Evolutionary conservation across 768 basidiomycete species (phyloP), one percentile per base, ranked within the genome.

Genomic region (Phlebiopsis flavidoalba): DNA sequence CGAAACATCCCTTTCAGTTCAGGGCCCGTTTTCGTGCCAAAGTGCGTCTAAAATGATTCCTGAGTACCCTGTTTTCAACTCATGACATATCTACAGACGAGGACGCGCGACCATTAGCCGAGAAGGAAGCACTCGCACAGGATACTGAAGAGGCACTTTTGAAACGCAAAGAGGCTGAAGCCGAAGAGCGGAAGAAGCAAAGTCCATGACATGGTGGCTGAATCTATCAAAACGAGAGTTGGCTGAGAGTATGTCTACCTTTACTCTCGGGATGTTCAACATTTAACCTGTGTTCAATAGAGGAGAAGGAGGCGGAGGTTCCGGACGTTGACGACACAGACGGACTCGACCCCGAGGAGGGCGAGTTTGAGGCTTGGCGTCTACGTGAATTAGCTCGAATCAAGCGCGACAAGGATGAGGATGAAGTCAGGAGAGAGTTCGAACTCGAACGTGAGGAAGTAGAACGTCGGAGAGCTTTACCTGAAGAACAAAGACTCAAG

Each of bases 251-350:
- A 63, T 50, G 90, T 79, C n/a, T 59, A 2, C 47, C 26, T 26
- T 47, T 58, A 8, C 12, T 45, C 35, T 33, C 10, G 17, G 7
- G 36, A 21, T 54, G 31, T 53, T 45, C 37, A 14, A 22, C 26
- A 24, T 48, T 17, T 58, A 21, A 35, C 26, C 15, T 21, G 10
- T 21, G 43, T 6, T 14, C 19, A 15, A 33, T 66, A 98, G 96
- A 93, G 81, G 94, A 98, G 72, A 93, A 92, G 64, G 86, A 91
- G 59, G 89, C 89, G 24, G 73, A 86, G 19, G 75, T 90, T 36
- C 91, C 91, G 1, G 95, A 98, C 63, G 83, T 98, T 0, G 95
- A 98, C 74, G 97, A 99, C 72, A 91, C 93, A 5, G 97, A 99
- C 67, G 96, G 92, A 1, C 71, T 95, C 52, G 95, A 98, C 68